A percentile compares a stretch with the other conserved stretches of the same genome.
Evolutionary conservation across 1,284 basidiomycete genomes (phyloP).

Genomic region (Marasmius tenuissimus): DNA sequence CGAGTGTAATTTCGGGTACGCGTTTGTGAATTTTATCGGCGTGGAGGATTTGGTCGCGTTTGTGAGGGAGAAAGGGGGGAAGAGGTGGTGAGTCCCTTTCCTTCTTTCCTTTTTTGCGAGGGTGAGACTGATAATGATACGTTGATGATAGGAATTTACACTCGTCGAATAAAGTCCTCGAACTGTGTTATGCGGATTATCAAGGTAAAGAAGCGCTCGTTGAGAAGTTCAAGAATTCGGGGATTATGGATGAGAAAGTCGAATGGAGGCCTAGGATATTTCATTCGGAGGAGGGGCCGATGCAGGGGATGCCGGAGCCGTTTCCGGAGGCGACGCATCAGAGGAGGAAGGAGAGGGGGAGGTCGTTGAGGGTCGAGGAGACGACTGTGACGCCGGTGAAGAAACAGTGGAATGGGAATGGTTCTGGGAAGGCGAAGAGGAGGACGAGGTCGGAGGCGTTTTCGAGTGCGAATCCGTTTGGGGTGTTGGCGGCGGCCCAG

Average conservation of each 20-base stretch:
- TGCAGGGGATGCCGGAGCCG: conserved; percentile 73
- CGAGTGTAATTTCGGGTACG: conserved; percentile 85
- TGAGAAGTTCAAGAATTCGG: conserved; percentile 85
- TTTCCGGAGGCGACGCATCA: conserved; percentile 81
- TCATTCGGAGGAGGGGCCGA: conserved; percentile 66
- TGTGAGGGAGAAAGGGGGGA: conserved; percentile 68
- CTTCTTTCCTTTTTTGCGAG: conserved; percentile 4
- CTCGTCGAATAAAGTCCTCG: conserved; percentile 82
- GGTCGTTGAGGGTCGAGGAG: conserved; percentile 16
- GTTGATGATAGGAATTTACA: conserved; percentile 82
- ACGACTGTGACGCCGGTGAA: too few species aligned
- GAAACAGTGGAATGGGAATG: too few species aligned
- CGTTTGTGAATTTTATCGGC: conserved; percentile 84
- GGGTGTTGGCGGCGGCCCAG: too few species aligned
- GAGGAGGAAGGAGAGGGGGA: conserved; percentile 73
- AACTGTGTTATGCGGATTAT: conserved; percentile 86
- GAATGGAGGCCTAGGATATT: conserved; percentile 85
- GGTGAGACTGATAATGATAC: too few species aligned
- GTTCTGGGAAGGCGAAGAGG: too few species aligned
- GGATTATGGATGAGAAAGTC: conserved; percentile 80
- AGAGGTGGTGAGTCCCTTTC: conserved; percentile 60
- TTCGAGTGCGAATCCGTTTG: too few species aligned
- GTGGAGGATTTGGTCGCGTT: conserved; percentile 76
- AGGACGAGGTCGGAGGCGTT: too few species aligned
- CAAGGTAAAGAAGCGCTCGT: conserved; percentile 86